Conservation (phyloP, 192 early-diverging fungal species). For the Entomortierella beljakovae region DNA sequence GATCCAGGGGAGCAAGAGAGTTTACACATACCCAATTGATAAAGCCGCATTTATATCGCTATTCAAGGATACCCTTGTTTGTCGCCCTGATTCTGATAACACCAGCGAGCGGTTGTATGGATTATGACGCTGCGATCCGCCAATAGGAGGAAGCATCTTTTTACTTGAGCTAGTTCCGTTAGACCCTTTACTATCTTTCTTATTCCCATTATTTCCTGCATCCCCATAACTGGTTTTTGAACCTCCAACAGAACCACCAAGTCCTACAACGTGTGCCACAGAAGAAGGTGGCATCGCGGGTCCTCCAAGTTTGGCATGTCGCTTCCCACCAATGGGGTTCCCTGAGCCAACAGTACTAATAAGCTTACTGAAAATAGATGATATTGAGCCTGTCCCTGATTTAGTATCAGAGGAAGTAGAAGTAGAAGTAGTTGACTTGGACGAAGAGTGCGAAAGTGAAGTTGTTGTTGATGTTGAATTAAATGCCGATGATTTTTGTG, state of each 20-base stretch:
- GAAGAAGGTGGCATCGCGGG: slow-evolving; percentile 36
- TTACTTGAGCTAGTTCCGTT: slow-evolving; percentile 7
- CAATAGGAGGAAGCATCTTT: slow-evolving; percentile 39
- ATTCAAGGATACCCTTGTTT: slow-evolving; percentile 12
- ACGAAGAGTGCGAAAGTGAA: not conserved
- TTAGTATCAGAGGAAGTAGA: not conserved
- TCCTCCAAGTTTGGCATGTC: slow-evolving; percentile 34
- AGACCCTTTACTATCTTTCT: not conserved
- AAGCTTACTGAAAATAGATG: slow-evolving; percentile 37
- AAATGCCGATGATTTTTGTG: not conserved
- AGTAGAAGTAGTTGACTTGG: not conserved
- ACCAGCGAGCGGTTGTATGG: slow-evolving; percentile 44
- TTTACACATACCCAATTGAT: slow-evolving; percentile 16
- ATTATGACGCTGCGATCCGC: slow-evolving; percentile 27
- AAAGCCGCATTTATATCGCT: not conserved
- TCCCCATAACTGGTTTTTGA: not conserved
- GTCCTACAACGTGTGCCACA: slow-evolving; percentile 32
- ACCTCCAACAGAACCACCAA: slow-evolving; percentile 29
- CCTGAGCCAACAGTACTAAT: slow-evolving; percentile 43
- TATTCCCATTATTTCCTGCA: slow-evolving; percentile 5
- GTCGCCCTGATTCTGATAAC: slow-evolving; percentile 1
- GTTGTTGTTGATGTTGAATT: not conserved
- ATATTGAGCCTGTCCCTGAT: not conserved
- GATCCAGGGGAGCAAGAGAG: not conserved
- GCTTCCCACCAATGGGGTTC: slow-evolving; percentile 43